Conservation (phyloP, 2,329 filamentous ascomycete genomes). For the Achaetomium macrosporum region DNA sequence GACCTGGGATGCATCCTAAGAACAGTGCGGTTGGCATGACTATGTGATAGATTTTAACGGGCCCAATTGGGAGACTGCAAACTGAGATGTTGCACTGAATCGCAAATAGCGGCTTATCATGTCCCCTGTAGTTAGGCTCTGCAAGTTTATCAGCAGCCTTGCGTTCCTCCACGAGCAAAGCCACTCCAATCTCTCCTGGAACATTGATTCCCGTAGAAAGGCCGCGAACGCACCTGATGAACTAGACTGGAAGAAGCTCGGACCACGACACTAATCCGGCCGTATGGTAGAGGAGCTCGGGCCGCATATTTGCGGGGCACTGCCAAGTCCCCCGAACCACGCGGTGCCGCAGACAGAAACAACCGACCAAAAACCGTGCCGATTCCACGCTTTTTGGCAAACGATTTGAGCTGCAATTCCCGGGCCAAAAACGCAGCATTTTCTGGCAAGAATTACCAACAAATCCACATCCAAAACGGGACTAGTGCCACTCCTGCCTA, state of each 20-base stretch:
- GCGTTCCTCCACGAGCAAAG: too few relatives aligned
- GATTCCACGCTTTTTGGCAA: conserved; percentile 14
- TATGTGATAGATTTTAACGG: too few relatives aligned
- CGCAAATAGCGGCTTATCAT: too few relatives aligned
- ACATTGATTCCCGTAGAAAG: too few relatives aligned
- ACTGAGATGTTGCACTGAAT: too few relatives aligned
- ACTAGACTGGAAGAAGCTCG: background rate
- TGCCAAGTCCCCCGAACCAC: conserved; percentile 10
- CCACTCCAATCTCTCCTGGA: too few relatives aligned
- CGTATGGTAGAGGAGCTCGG: background rate
- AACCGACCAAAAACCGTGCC: conserved; percentile 13
- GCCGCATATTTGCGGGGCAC: conserved; percentile 7
- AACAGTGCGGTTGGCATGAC: background rate
- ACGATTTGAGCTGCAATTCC: conserved; percentile 14
- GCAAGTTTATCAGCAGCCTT: too few relatives aligned
- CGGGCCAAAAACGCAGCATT: conserved; percentile 5
- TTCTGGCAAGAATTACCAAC: conserved; percentile 10
- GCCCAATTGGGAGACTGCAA: too few relatives aligned
- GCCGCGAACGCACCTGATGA: too few relatives aligned
- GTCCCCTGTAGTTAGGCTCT: too few relatives aligned
- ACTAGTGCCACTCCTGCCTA: conserved; percentile 21
- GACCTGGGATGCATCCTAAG: background rate
- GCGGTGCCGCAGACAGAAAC: conserved; percentile 14
- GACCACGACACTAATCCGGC: background rate
- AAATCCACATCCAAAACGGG: conserved; percentile 19